Conservation (phyloP, 2,329 filamentous ascomycete species). For the Phyllosticta citribraziliensis region DNA sequence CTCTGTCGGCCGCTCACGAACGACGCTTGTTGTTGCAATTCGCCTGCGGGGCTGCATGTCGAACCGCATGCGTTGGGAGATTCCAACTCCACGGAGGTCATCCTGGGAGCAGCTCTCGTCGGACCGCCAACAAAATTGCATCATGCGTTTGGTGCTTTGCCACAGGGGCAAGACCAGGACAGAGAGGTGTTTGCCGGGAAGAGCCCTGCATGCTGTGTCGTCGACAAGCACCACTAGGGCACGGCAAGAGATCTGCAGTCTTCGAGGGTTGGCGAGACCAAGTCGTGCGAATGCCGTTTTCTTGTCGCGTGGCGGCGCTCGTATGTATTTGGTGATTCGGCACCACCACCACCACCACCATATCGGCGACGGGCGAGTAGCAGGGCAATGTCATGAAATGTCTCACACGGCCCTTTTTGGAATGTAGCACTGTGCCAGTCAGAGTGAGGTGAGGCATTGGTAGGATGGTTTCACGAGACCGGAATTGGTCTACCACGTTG, state of each 20-base stretch:
- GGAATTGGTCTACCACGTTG: not conserved
- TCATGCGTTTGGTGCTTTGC: too few species aligned
- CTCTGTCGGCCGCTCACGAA: not conserved
- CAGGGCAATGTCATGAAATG: not conserved
- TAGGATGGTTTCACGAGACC: not conserved
- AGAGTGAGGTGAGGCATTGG: not conserved
- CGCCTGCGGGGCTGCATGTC: not conserved
- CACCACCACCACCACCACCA: not conserved
- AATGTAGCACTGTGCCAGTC: not conserved
- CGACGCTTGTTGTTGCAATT: not conserved
- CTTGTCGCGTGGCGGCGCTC: not conserved
- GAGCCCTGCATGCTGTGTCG: too few species aligned
- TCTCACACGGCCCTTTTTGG: not conserved
- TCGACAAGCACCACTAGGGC: too few species aligned
- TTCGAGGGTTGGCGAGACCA: not conserved
- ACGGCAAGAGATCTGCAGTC: not conserved
- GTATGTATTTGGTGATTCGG: not conserved
- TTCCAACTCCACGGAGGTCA: too few species aligned
- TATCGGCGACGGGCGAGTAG: not conserved
- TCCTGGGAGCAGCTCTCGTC: too few species aligned
- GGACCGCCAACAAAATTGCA: too few species aligned
- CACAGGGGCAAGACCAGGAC: too few species aligned
- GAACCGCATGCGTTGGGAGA: not conserved
- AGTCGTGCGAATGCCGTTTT: not conserved
- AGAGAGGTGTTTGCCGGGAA: too few species aligned